These are phyloP conservation scores for Quercus berberidifolia DNA, from an alignment of 306 rosid genomes.

Conservation along the genomic window DNA sequence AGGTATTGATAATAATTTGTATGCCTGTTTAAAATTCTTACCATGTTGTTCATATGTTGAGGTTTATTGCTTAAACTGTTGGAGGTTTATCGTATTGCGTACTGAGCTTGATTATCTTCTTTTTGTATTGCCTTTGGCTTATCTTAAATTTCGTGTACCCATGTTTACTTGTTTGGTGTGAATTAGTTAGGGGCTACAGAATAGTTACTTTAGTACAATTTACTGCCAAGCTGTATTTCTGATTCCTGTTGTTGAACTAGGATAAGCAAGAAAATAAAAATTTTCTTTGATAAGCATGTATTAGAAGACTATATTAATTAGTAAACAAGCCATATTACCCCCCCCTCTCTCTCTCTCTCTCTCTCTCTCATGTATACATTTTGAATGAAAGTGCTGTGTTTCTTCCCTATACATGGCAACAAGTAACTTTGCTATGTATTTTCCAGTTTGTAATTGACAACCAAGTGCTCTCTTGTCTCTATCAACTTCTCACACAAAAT, in stretches of 20 bases:
- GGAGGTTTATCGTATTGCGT: neutral
- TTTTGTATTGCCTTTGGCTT: neutral
- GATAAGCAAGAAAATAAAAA: neutral
- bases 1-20: constrained; percentile 33
- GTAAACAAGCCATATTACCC: neutral
- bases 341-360: neutral
- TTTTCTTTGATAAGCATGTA: neutral
- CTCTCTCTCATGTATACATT: neutral
- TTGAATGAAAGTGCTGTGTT: constrained; percentile 7
- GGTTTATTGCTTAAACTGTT: neutral
- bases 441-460: constrained; percentile 55
- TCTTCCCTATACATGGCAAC: neutral
- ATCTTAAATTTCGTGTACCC: neutral
- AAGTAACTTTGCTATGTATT: constrained; percentile 3
- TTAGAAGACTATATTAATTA: neutral
- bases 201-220: neutral
- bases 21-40: neutral
- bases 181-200: neutral
- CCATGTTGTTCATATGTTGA: neutral
- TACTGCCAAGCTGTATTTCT: neutral
- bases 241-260: neutral
- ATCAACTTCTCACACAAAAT: constrained; percentile 52
- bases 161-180: neutral
- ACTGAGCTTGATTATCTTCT: neutral
- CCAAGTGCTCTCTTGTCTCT: constrained; percentile 49